These are phyloP conservation scores for Nitzschia sp. DNA, from an alignment of 108 stramenopile genomes.

Conservation along the genomic window DNA sequence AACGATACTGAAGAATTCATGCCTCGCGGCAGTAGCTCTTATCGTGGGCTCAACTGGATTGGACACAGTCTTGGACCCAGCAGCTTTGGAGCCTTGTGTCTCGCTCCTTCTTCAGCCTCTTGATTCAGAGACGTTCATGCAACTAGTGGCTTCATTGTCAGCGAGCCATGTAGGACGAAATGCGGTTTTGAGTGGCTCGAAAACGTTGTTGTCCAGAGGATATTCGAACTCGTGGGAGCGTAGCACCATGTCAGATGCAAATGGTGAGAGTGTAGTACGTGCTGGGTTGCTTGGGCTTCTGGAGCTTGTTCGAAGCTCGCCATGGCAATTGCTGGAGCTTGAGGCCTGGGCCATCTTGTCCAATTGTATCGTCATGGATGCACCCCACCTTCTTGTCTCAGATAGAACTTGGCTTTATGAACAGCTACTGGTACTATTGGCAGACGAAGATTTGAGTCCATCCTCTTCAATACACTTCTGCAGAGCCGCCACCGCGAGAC, in stretches of 20 bases:
- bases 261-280: not conserved
- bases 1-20: not conserved
- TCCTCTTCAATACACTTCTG: conserved; percentile 13
- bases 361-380: conserved; percentile 21
- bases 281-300: conserved; percentile 27
- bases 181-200: not conserved
- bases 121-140: not conserved
- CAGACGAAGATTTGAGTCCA: conserved; percentile 10
- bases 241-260: not conserved
- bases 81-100: not conserved
- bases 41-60: not conserved
- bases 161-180: not conserved
- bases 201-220: not conserved
- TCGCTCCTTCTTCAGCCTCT: not conserved
- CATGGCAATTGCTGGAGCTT: conserved; percentile 14
- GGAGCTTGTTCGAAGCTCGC: conserved; percentile 13
- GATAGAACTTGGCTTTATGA: conserved; percentile 27
- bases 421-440: conserved; percentile 7
- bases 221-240: not conserved
- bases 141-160: not conserved
- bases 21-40: not conserved
- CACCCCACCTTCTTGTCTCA: conserved; percentile 8
- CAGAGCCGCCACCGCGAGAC: conserved; percentile 14
- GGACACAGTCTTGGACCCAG: not conserved
- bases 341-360: conserved; percentile 30